Evolutionary conservation across 176 grass and related monocot species (phyloP).

Genomic region (Aegilops tauschii): DNA sequence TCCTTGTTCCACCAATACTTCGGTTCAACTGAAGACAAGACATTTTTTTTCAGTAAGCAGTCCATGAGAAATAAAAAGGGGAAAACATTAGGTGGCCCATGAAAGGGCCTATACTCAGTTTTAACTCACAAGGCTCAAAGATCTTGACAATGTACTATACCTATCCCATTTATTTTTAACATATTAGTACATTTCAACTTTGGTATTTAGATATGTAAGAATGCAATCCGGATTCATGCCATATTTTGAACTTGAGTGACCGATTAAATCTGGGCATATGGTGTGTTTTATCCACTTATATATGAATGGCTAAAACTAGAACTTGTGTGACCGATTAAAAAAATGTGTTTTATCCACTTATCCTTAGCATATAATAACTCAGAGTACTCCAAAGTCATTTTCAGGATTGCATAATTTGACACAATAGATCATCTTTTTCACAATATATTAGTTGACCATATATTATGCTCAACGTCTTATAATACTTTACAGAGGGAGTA

Average conservation of each 20-base stretch:
- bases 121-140: not conserved
- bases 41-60: not conserved
- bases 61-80: slow-evolving; percentile 3
- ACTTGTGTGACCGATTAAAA: not conserved
- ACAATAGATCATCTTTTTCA: not conserved
- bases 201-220: not conserved
- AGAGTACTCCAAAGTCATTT: not conserved
- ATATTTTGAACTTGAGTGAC: not conserved
- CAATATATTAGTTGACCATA: not conserved
- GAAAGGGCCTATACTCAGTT: not conserved
- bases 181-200: not conserved
- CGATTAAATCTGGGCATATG: slow-evolving; percentile 6
- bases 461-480: no score
- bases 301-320: slow-evolving; percentile 3
- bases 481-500: no score
- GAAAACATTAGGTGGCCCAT: not conserved
- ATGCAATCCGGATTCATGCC: not conserved
- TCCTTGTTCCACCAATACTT: slow-evolving; percentile 56
- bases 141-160: not conserved
- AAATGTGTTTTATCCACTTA: not conserved
- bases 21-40: slow-evolving; percentile 72
- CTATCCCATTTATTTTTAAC: not conserved
- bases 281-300: not conserved
- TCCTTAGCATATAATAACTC: not conserved
- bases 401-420: not conserved